Base-by-base conservation (phyloP, 768 basidiomycete species). In the Mycena haematopus region DNA sequence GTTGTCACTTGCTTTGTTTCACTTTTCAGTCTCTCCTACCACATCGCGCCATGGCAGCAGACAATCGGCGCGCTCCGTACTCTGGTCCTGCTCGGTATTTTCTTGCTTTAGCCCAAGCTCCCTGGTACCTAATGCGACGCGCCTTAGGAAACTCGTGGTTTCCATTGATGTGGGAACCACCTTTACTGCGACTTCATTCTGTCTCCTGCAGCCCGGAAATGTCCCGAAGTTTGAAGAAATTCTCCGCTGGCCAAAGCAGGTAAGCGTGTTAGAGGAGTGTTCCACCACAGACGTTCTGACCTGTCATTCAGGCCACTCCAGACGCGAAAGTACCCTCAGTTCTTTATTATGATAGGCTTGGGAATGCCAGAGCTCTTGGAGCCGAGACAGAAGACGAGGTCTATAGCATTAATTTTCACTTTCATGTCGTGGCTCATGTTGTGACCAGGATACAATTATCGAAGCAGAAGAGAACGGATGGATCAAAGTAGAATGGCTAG, bases 301-400 rank as follows among this genome's bases (percentile, higher is more conserved):
- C 22, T 11, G 24, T 2, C 6, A n/a, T 36, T 6, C 6, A 69
- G 68, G 69, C 65, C 5, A 67, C 66, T 22, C 58, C 69, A 9
- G 69, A 70, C 45, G 67, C 68, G 1, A 71, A 71, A 60, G 65
- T 71, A 2, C 70, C 70, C 2, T 68, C 68, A 0, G 70, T 71
- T 10, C 46, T 71, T 5, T 71, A 69, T 24, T 71, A 69, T 40
- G 66, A 71, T 40, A 27, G 36, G 15, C 7, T 47, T 3, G 68
- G 70, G 3, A 56, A 57, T 1, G 29, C 66, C 13, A 57, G 38
- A n/a, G 68, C 70, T 2, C 65, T 68, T n/a, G 70, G 66, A 11
- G 70, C 70, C 3, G 68, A 71, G 47, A 67, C 66, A 3, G 66
- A 67, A 24, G 66, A 70, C 27, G 65, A 62, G 42, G 60, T 62